phyloP scores from a whole-genome alignment of 2,329 filamentous ascomycete species.

The Fusarium cyanostomum region DNA sequence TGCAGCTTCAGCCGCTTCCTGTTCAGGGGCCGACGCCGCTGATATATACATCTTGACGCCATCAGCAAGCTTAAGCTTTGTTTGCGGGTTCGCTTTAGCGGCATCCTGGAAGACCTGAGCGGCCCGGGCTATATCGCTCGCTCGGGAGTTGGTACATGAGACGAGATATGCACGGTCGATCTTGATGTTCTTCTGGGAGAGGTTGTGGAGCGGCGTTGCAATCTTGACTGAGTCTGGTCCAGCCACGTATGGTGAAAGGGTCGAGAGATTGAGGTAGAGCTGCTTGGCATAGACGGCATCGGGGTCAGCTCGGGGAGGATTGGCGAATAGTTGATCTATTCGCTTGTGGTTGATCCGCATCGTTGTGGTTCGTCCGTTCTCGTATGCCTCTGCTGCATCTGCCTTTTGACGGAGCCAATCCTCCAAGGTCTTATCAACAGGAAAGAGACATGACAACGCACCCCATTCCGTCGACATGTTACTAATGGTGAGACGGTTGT shows the following conservation, averaged over 20 bases:
- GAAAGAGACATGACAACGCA: constrained; percentile 72
- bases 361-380: too few relatives aligned
- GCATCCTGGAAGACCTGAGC: constrained; percentile 84
- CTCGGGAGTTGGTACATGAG: constrained; percentile 87
- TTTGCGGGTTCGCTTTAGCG: constrained; percentile 71
- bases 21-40: constrained; percentile 82
- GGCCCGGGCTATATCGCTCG: constrained; percentile 82
- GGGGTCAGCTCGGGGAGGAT: constrained; percentile 74
- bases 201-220: constrained; percentile 77
- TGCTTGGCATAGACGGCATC: constrained; percentile 85
- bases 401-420: too few relatives aligned
- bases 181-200: constrained; percentile 78
- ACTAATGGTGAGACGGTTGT: constrained; percentile 76
- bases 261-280: constrained; percentile 83
- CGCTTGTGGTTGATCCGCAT: constrained; percentile 78
- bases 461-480: constrained; percentile 91
- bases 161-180: constrained; percentile 88
- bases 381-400: too few relatives aligned
- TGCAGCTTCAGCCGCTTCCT: too few relatives aligned
- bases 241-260: constrained; percentile 83
- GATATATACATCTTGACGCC: constrained; percentile 92
- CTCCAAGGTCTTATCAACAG: too few relatives aligned
- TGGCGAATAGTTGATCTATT: constrained; percentile 76
- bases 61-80: constrained; percentile 75
- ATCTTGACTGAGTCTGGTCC: constrained; percentile 94